phyloP scores from a whole-genome alignment of 345 rosid genomes.

The Lagerstroemia speciosa region DNA sequence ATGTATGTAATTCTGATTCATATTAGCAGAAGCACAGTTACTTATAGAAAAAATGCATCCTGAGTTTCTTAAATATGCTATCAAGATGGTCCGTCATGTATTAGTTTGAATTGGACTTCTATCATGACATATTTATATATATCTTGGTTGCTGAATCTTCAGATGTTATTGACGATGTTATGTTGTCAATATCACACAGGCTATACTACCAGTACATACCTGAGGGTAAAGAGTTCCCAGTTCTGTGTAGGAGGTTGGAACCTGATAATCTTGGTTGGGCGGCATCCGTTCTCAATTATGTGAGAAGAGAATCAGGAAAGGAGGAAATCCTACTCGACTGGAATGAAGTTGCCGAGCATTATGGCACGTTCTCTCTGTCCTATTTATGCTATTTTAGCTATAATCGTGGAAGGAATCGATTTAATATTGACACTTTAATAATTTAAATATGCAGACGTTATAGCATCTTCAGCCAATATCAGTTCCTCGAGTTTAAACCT shows the following conservation, averaged over 20 bases:
- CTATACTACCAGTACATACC: slow-evolving; percentile 52
- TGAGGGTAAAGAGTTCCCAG: slow-evolving; percentile 76
- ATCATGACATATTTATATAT: background rate
- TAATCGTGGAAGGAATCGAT: background rate
- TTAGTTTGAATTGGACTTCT: background rate
- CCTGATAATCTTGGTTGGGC: slow-evolving; percentile 27
- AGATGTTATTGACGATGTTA: background rate
- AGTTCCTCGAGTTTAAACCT: background rate
- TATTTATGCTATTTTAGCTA: background rate
- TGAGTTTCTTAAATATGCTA: background rate
- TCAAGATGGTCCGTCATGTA: background rate
- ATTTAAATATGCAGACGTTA: background rate
- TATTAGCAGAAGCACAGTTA: too few relatives aligned
- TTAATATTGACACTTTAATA: background rate
- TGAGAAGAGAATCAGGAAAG: slow-evolving; percentile 17
- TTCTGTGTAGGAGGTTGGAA: slow-evolving; percentile 52
- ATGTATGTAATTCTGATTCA: too few relatives aligned
- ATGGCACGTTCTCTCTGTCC: slow-evolving; percentile 35
- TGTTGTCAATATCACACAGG: slow-evolving; percentile 1
- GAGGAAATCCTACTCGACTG: slow-evolving; percentile 87
- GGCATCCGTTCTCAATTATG: slow-evolving; percentile 22
- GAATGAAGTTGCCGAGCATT: slow-evolving; percentile 71
- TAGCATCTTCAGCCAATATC: background rate
- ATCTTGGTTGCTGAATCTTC: background rate
- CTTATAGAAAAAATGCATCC: too few relatives aligned